Evolutionary conservation across 164 flowering plant species (phyloP), one percentile per base, ranked within the genome.

Genomic region (Amborella trichopoda): DNA sequence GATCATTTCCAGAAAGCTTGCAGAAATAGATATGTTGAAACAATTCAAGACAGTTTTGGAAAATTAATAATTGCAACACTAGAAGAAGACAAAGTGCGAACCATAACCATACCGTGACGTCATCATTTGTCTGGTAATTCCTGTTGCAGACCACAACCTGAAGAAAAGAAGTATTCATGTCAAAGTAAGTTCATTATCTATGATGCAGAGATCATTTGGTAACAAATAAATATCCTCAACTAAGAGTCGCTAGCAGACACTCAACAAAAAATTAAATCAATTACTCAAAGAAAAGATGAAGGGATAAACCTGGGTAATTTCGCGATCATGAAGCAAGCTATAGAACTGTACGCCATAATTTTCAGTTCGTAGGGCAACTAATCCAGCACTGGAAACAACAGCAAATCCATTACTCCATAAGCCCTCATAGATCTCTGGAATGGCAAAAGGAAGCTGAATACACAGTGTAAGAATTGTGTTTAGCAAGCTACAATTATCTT

Each of bases 111-210:
- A 91, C 99, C 77, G 75, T 84, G 62, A 77, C 52, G 26, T 78
- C 88, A 65, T 87, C 94, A 49, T 64, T 77, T 23, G 99, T 94
- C 50, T 78, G 88, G 72, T 91, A 80, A 62, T 78, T 91, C 63
- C 96, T 82, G 70, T 87, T 96, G 68, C 82, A 87, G 19, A 87
- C 70, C 67, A 72, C 85, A 53, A 85, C 85, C 97, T 85, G 78
- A 26, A 68, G 63, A 63, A 37, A 8, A n/a, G n/a, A n/a, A n/a
- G n/a, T n/a, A n/a, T n/a, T n/a, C n/a, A n/a, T n/a, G n/a, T n/a
- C n/a, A n/a, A n/a, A n/a, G n/a, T n/a, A n/a, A n/a, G n/a, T n/a
- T n/a, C n/a, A n/a, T n/a, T n/a, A n/a, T n/a, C n/a, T n/a, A n/a
- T n/a, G n/a, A n/a, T n/a, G n/a, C n/a, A n/a, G n/a, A n/a, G n/a